Conservation (phyloP, 768 basidiomycete species). For the Cyclocybe cylindracea region DNA sequence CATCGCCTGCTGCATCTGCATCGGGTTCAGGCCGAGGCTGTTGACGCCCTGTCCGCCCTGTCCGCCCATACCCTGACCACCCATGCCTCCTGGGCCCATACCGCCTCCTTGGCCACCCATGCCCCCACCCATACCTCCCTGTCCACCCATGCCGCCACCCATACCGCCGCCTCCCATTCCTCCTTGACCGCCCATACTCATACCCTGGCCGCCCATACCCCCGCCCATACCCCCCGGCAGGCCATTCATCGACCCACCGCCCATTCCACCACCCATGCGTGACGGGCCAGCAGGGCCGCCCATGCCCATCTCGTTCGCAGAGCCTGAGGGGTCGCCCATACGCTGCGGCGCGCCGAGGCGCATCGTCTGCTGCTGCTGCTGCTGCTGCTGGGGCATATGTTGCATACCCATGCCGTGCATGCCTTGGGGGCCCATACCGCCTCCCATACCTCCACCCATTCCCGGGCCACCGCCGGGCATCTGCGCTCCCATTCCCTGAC, state of each 20-base stretch:
- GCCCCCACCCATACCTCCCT: not conserved
- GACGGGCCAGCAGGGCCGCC: not conserved
- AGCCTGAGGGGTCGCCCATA: too few relatives aligned
- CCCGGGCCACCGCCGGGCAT: too few relatives aligned
- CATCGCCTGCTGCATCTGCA: conserved; percentile 38
- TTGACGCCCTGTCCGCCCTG: conserved; percentile 1
- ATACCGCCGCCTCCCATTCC: conserved; percentile 1
- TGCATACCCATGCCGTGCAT: too few relatives aligned
- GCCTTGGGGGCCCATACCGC: too few relatives aligned
- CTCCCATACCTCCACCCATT: not conserved
- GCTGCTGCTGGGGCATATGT: too few relatives aligned
- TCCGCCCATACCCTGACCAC: conserved; percentile 2
- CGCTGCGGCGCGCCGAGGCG: too few relatives aligned
- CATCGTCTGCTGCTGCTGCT: too few relatives aligned
- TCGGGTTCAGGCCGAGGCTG: not conserved
- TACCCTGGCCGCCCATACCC: conserved; percentile 15
- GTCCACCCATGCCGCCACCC: conserved; percentile 1
- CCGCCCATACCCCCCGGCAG: conserved; percentile 7
- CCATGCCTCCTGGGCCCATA: not conserved
- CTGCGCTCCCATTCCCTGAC: too few relatives aligned
- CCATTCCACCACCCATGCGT: conserved; percentile 7
- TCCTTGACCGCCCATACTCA: conserved; percentile 12
- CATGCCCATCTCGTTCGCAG: too few relatives aligned
- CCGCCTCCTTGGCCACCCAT: not conserved
- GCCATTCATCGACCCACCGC: not conserved